Evolutionary conservation across 148 eudicot species (phyloP).

Genomic region (Chenopodium berlandieri): DNA sequence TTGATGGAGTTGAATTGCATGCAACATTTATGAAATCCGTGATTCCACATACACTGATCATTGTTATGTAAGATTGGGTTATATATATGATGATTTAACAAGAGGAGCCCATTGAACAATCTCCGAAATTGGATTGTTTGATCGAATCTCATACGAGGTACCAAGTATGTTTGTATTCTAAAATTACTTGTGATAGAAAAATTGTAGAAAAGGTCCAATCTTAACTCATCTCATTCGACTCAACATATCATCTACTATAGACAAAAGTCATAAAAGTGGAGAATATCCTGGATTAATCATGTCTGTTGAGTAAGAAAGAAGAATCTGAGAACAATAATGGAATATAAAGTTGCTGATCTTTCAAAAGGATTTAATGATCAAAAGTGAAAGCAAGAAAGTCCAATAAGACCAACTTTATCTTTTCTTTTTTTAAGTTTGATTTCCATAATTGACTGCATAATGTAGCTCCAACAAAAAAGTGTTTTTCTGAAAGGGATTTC

Average conservation of each 20-base stretch:
- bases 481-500: slow-evolving; percentile 13
- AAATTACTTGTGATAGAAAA: too few species aligned
- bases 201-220: too few species aligned
- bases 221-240: neutral
- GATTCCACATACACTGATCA: neutral
- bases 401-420: slow-evolving; percentile 9
- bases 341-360: slow-evolving; percentile 14
- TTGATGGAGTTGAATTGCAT: neutral
- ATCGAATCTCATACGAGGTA: neutral
- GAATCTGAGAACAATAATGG: slow-evolving; percentile 5
- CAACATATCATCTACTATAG: neutral
- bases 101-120: neutral
- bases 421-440: neutral
- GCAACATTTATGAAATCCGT: neutral
- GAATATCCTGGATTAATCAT: slow-evolving; percentile 19
- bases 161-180: neutral
- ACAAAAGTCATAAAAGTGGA: neutral
- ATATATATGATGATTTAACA: too few species aligned
- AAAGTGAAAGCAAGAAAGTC: slow-evolving; percentile 20
- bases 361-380: slow-evolving; percentile 19
- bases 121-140: neutral
- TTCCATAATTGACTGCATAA: slow-evolving; percentile 12
- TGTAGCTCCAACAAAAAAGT: slow-evolving; percentile 2
- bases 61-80: neutral
- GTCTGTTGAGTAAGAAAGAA: slow-evolving; percentile 9